Percentiles rank a stretch among this genome's conserved stretches.
These are phyloP conservation scores for Hygrophorus russula DNA, from an alignment of 768 basidiomycete species.

Conservation along the genomic window DNA sequence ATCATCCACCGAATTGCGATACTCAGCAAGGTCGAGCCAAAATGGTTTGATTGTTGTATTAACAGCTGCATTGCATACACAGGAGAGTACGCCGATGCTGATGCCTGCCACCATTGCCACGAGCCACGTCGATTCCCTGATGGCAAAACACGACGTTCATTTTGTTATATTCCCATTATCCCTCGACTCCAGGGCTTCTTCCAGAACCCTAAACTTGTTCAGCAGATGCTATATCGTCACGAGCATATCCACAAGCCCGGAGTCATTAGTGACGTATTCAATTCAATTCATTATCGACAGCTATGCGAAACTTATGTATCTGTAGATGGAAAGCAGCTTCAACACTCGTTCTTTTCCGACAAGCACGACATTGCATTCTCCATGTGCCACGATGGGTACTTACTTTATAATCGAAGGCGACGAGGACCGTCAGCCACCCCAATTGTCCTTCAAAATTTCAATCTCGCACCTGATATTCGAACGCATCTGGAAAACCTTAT, in stretches of 20 bases:
- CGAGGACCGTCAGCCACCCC: conserved; percentile 24
- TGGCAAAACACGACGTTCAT: conserved; percentile 9
- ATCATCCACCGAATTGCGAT: conserved; percentile 14
- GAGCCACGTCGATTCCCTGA: conserved; percentile 6
- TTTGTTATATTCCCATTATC: conserved; percentile 18
- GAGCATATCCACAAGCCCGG: conserved; percentile 7
- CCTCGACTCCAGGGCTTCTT: conserved; percentile 17
- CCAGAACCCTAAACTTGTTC: neutral
- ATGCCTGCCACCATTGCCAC: conserved; percentile 8
- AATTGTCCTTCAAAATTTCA: conserved; percentile 30
- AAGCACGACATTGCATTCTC: conserved; percentile 31
- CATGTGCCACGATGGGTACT: conserved; percentile 31
- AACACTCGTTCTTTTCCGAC: conserved; percentile 23
- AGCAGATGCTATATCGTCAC: conserved; percentile 9
- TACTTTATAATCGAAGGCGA: conserved; percentile 20
- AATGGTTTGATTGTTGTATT: conserved; percentile 21
- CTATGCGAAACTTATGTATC: conserved; percentile 14
- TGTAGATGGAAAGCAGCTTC: conserved; percentile 13
- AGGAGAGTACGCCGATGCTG: conserved; percentile 7
- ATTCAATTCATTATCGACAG: conserved; percentile 18
- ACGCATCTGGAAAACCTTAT: conserved; percentile 25
- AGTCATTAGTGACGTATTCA: conserved; percentile 23
- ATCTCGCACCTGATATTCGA: conserved; percentile 19
- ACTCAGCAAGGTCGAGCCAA: conserved; percentile 14
- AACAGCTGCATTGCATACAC: conserved; percentile 22